Conservation (phyloP, 352 stramenopile genomes). For the Globisporangium lucens region DNA sequence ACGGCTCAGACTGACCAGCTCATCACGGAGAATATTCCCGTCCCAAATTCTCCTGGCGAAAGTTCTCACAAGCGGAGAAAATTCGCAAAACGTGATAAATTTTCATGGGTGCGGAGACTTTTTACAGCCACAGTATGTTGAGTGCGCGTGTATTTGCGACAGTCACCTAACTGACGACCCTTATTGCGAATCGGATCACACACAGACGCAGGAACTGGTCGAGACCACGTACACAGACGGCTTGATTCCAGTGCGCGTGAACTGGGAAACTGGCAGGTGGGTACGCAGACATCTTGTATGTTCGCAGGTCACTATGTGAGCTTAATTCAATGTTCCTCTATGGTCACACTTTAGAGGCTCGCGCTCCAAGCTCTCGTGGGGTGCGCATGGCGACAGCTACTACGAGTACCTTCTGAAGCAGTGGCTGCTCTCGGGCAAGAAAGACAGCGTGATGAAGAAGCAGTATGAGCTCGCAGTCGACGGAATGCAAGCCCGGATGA, state of each 20-base stretch:
- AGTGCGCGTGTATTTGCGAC: too few relatives aligned
- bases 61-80: too few relatives aligned
- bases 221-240: slow-evolving; percentile 31
- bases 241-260: slow-evolving; percentile 41
- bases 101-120: too few relatives aligned
- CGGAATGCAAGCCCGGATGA: slow-evolving; percentile 40
- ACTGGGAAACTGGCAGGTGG: slow-evolving; percentile 29
- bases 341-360: neutral
- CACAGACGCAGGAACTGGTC: slow-evolving; percentile 31
- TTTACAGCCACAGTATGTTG: too few relatives aligned
- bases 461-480: slow-evolving; percentile 55
- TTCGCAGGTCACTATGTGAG: neutral
- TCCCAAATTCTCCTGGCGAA: too few relatives aligned
- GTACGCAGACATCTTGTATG: neutral
- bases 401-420: slow-evolving; percentile 83
- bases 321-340: neutral
- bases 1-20: too few relatives aligned
- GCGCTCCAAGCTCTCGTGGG: slow-evolving; percentile 38
- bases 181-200: too few relatives aligned
- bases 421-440: slow-evolving; percentile 59
- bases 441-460: slow-evolving; percentile 36
- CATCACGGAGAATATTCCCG: too few relatives aligned
- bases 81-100: too few relatives aligned
- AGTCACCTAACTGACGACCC: too few relatives aligned
- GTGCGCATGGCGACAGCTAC: slow-evolving; percentile 62